phyloP scores from a whole-genome alignment of 1,139 yeast genomes.

The Pichia sp. region DNA sequence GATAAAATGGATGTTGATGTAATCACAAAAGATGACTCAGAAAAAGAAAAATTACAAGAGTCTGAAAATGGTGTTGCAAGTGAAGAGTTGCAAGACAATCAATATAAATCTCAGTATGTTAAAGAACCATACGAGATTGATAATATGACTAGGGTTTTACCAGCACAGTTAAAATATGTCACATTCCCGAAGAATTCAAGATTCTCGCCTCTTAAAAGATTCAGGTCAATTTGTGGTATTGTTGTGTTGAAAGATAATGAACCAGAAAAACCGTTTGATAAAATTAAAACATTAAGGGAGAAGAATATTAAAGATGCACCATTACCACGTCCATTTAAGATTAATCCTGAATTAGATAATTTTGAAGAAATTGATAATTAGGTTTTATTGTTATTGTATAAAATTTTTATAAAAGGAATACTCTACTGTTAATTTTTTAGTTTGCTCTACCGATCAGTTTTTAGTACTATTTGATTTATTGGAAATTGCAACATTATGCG shows the following conservation, averaged over 20 bases:
- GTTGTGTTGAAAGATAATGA: conserved; percentile 67
- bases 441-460: no score
- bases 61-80: conserved; percentile 11
- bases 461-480: background rate
- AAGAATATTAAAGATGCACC: conserved; percentile 82
- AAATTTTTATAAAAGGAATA: background rate
- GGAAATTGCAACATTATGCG: background rate
- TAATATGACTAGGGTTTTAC: conserved; percentile 84
- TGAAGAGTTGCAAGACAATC: conserved; percentile 21
- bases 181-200: conserved; percentile 71
- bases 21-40: conserved; percentile 22
- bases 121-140: conserved; percentile 61
- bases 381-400: background rate
- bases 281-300: conserved; percentile 83
- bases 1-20: conserved; percentile 34
- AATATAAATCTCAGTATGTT: conserved; percentile 28
- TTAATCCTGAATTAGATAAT: conserved; percentile 37
- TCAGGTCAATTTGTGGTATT: conserved; percentile 75
- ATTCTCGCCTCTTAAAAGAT: conserved; percentile 76
- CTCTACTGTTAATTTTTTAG: background rate
- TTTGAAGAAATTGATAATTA: conserved; percentile 16
- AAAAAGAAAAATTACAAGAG: conserved; percentile 21
- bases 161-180: conserved; percentile 81
- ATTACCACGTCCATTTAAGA: conserved; percentile 76
- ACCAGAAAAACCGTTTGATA: conserved; percentile 59